Evolutionary conservation across 1,284 basidiomycete species (phyloP), one percentile per base, ranked within the genome.

Genomic region (Exobasidium rhododendri): DNA sequence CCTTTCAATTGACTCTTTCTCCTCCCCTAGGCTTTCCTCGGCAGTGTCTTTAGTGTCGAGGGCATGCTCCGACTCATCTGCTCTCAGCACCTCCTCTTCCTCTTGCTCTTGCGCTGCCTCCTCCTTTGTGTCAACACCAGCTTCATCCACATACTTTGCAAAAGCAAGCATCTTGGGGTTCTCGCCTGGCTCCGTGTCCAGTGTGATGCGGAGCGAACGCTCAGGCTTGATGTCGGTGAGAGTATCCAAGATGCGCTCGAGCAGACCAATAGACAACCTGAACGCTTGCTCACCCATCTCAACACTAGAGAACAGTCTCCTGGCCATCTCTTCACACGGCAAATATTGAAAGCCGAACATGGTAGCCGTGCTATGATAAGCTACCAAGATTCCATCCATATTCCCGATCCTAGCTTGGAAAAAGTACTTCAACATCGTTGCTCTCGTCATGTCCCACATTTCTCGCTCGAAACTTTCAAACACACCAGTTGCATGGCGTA

Each of bases 331-430:
- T 59, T 86, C 83, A 53, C 94, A 82, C 0, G 91, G 85, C 32
- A 97, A 82, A 77, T 98, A 98, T 80, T 97, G 92, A 83, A 97
- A 97, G 0, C 94, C 94, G 74, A 94, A 94, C 61, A 94, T 86
- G 14, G 86, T 85, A 6, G 85, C 85, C 0, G 92, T 96, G 68
- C 94, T 97, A 80, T 98, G 94, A 78, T 96, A 97, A 7, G 93
- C 91, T 30, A 97, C 86, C 71, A 98, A 87, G 28, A 96, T 89
- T 14, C 94, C 94, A 75, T 97, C 94, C 94, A 98, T 98, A 75
- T 89, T 87, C 1, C 94, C 94, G 66, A 98, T 97, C 4, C 94
- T 87, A 0, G 86, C 94, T 84, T 98, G 94, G 83, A 97, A 91
- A 70, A 86, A 89, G 81, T 94, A 98, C 82, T 97, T 97, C 61